phyloP scores from a whole-genome alignment of 176 grass and related monocot species.

The Eragrostis nindensis region DNA sequence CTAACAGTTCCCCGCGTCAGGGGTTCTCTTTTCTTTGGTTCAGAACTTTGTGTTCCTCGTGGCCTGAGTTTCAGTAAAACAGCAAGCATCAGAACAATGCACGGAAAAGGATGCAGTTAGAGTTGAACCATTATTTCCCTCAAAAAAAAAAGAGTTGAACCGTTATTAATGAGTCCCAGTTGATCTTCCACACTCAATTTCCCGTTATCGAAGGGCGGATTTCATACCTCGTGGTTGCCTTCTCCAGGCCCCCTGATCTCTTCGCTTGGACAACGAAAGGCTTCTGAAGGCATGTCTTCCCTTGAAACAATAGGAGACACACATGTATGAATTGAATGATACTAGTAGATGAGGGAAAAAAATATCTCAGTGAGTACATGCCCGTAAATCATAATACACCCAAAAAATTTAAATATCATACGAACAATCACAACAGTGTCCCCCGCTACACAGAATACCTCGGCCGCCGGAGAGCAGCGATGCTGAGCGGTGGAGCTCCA shows the following conservation, averaged over 20 bases:
- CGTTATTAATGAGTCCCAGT: background rate
- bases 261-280: constrained; percentile 58
- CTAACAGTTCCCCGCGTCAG: constrained; percentile 71
- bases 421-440: background rate
- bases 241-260: constrained; percentile 58
- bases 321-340: background rate
- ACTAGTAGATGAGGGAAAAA: background rate
- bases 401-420: background rate
- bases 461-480: constrained; percentile 35
- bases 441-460: constrained; percentile 23
- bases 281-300: constrained; percentile 42
- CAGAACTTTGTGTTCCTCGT: constrained; percentile 40
- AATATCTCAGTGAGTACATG: background rate
- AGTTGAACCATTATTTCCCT: too few relatives aligned
- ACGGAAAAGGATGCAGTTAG: background rate
- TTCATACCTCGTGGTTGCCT: constrained; percentile 51
- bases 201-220: background rate
- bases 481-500: constrained; percentile 54
- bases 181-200: background rate
- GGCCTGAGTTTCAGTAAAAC: constrained; percentile 37
- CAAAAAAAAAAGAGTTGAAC: too few relatives aligned
- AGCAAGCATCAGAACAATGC: constrained; percentile 22
- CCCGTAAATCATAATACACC: background rate
- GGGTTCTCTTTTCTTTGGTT: constrained; percentile 61
- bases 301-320: constrained; percentile 42